These are phyloP conservation scores for Oryza rufipogon DNA, from an alignment of 176 grass and related monocot genomes.

Conservation along the genomic window DNA sequence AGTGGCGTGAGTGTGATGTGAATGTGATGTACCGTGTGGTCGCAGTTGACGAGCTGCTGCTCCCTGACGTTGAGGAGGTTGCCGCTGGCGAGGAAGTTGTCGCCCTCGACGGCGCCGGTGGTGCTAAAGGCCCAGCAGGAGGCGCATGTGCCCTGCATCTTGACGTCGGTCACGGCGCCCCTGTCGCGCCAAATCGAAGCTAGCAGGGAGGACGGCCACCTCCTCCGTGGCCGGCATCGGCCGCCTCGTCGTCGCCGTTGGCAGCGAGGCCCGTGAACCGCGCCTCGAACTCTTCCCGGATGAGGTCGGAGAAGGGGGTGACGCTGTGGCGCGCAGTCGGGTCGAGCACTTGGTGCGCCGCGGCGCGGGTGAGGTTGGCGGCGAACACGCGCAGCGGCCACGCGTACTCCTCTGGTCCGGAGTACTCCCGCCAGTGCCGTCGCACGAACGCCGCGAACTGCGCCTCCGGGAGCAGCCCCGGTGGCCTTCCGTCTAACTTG, in stretches of 20 bases:
- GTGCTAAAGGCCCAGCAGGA: conserved; percentile 57
- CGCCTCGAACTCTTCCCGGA: conserved; percentile 72
- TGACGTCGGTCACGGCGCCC: conserved; percentile 73
- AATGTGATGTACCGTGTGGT: conserved; percentile 50
- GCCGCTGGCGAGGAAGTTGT: conserved; percentile 46
- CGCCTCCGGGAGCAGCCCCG: conserved; percentile 37
- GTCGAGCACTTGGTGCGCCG: conserved; percentile 77
- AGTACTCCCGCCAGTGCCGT: conserved; percentile 59
- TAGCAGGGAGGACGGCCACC: conserved; percentile 54
- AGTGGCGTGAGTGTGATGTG: no score
- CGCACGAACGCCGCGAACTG: conserved; percentile 61
- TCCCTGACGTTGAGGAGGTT: conserved; percentile 53
- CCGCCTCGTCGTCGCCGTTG: background rate
- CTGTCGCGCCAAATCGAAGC: conserved; percentile 83
- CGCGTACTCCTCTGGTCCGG: conserved; percentile 60
- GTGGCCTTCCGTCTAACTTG: background rate
- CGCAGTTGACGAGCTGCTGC: conserved; percentile 66
- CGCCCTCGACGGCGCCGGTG: conserved; percentile 46
- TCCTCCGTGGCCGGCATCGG: conserved; percentile 28
- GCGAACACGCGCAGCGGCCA: conserved; percentile 74
- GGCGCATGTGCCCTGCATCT: conserved; percentile 81
- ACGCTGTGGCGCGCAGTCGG: conserved; percentile 70
- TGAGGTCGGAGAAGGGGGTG: conserved; percentile 91
- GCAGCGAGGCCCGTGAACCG: conserved; percentile 52
- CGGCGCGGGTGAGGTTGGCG: conserved; percentile 67